phyloP scores from a whole-genome alignment of 345 rosid genomes.

The Citrus hindsii region DNA sequence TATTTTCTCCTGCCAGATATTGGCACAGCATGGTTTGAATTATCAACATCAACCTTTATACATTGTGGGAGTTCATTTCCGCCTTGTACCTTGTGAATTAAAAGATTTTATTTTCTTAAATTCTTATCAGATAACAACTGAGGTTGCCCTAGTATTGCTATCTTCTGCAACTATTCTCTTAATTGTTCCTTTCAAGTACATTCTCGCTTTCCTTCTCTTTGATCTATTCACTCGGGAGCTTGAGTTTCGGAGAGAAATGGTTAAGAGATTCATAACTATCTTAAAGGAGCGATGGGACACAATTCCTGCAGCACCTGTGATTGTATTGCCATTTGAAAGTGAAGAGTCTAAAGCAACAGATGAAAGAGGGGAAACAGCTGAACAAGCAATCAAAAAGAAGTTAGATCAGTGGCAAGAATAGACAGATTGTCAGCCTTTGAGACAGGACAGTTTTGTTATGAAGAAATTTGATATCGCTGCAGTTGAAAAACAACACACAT shows the following conservation, averaged over 20 bases:
- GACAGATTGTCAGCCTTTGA: slow-evolving; percentile 13
- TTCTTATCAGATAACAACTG: slow-evolving; percentile 64
- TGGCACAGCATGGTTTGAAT: not conserved
- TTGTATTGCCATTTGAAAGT: slow-evolving; percentile 63
- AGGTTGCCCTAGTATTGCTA: slow-evolving; percentile 67
- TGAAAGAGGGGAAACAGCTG: slow-evolving; percentile 33
- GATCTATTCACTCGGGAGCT: slow-evolving; percentile 91
- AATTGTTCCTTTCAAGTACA: slow-evolving; percentile 77
- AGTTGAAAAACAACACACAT: not conserved
- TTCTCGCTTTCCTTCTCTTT: slow-evolving; percentile 54
- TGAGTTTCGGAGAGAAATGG: slow-evolving; percentile 78
- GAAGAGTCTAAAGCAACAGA: slow-evolving; percentile 35
- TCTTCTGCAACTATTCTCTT: slow-evolving; percentile 56
- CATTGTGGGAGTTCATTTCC: not conserved
- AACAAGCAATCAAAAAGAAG: slow-evolving; percentile 30
- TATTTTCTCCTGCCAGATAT: not conserved
- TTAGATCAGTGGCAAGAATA: slow-evolving; percentile 21
- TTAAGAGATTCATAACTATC: slow-evolving; percentile 45
- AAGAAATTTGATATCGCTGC: not conserved
- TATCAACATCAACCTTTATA: not conserved
- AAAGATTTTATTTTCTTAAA: not conserved
- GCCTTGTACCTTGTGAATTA: not conserved
- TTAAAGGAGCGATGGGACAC: slow-evolving; percentile 86
- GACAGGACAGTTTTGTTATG: slow-evolving; percentile 2
- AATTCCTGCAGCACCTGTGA: slow-evolving; percentile 79